phyloP scores from a whole-genome alignment of 495 filamentous ascomycete genomes.

The Penicillium waksmanii region DNA sequence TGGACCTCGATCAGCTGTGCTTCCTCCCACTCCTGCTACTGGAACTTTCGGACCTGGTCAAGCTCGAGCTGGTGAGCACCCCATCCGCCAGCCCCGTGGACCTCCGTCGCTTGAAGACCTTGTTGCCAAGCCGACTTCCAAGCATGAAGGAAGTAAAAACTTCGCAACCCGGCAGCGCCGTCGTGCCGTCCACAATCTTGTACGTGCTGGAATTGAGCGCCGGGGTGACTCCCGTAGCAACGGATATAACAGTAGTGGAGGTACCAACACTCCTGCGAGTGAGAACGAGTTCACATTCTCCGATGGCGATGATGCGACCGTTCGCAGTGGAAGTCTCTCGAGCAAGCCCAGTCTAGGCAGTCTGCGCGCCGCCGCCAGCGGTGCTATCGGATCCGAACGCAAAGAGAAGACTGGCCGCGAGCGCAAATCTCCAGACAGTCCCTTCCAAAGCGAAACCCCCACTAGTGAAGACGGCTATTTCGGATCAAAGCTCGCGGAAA shows the following conservation, averaged over 20 bases:
- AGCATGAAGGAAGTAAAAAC: slow-evolving; percentile 97
- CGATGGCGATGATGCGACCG: slow-evolving; percentile 80
- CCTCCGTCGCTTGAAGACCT: slow-evolving; percentile 93
- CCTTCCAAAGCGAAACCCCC: slow-evolving; percentile 47
- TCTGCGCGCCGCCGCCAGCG: slow-evolving; percentile 75
- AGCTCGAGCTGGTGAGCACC: slow-evolving; percentile 90
- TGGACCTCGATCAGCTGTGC: slow-evolving; percentile 75
- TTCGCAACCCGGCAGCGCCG: slow-evolving; percentile 93
- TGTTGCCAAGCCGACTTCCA: slow-evolving; percentile 84
- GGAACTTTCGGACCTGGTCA: slow-evolving; percentile 94
- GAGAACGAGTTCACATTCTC: slow-evolving; percentile 83
- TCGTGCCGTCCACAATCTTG: slow-evolving; percentile 85
- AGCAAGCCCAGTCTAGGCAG: slow-evolving; percentile 80
- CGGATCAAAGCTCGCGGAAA: slow-evolving; percentile 56
- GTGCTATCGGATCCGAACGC: slow-evolving; percentile 85
- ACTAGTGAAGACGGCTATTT: slow-evolving; percentile 67
- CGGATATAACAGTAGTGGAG: slow-evolving; percentile 63
- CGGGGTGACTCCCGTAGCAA: slow-evolving; percentile 65
- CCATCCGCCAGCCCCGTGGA: slow-evolving; percentile 88
- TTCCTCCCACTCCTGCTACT: slow-evolving; percentile 80
- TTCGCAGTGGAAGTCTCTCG: slow-evolving; percentile 79
- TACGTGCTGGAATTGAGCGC: slow-evolving; percentile 87
- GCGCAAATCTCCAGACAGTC: slow-evolving; percentile 56
- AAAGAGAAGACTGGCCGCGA: slow-evolving; percentile 65
- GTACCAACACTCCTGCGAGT: slow-evolving; percentile 87